Conservation (phyloP, 495 filamentous ascomycete species). For the Collariella sp. region DNA sequence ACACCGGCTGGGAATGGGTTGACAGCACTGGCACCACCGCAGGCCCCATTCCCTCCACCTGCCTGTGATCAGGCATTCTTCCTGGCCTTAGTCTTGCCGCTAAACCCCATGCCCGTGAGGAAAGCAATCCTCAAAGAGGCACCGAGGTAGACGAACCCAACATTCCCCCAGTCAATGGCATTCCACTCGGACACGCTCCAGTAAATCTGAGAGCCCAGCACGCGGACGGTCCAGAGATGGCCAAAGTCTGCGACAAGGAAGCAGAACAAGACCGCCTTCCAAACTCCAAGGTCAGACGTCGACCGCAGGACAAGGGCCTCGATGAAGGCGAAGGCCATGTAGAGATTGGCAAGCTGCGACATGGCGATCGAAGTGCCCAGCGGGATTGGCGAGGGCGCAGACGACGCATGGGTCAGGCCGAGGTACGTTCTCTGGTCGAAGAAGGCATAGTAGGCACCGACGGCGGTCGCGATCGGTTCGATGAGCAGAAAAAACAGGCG, state of each 20-base stretch:
- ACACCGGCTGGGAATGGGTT: too few relatives aligned
- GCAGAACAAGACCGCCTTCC: constrained; percentile 52
- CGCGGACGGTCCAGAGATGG: constrained; percentile 51
- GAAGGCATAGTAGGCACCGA: constrained; percentile 56
- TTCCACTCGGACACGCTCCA: constrained; percentile 53
- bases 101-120: constrained; percentile 44
- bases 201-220: constrained; percentile 46
- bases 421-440: constrained; percentile 51
- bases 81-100: constrained; percentile 11
- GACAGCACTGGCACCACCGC: too few relatives aligned
- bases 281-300: constrained; percentile 53
- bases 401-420: constrained; percentile 44
- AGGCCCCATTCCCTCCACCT: neutral
- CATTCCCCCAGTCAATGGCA: constrained; percentile 56
- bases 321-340: constrained; percentile 59
- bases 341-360: constrained; percentile 56
- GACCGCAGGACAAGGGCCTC: constrained; percentile 59
- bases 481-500: constrained; percentile 56
- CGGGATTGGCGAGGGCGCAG: constrained; percentile 33
- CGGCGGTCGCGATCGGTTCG: constrained; percentile 56
- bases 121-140: constrained; percentile 49
- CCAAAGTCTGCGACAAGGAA: constrained; percentile 60
- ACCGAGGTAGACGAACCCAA: constrained; percentile 53
- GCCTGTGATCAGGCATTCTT: constrained; percentile 17
- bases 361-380: constrained; percentile 46